Base-by-base conservation (phyloP, 148 eudicot genomes). In the Dysphania ambrosioides region DNA sequence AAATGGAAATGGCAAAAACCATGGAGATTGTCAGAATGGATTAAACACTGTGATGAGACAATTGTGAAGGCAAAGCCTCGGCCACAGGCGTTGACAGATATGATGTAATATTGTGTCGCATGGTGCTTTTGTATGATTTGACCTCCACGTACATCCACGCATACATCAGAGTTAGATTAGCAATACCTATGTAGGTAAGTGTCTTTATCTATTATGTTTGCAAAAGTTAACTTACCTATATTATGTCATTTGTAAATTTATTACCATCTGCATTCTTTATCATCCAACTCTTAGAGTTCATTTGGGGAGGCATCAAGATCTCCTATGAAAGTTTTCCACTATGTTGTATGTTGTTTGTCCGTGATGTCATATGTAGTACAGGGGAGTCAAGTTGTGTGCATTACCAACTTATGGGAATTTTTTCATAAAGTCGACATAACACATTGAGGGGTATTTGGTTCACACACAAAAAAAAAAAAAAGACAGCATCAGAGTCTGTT, bases 1-100 rank as follows among this genome's bases (percentile, higher is more conserved):
- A 95, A 95, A 82, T 95, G 99, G 99, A 95, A 95, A 82, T 95
- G 99, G 99, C 99, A 95, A 84, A 95, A 95, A 83, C 99, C 99
- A 32, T 95, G 99, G 99, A 89, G 80, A 87, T 91, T 95, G 35
- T 95, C 99, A 6, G 99, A 95, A 77, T 89, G 88, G 91, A 92
- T 95, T 77, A 90, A 90, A 80, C 99, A 92, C 86, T 87, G 97
- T 78, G 99, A 95, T 79, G 97, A 92, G 80, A 95, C 99, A 32
- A 80, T 89, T 73, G 88, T 89, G 83, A 88, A 88, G 79, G 18
- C 97, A 63, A 88, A 76, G 85, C 94, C 94, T 76, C 94, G 97
- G 65, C 84, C 87, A 23, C 97, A 85, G 67, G 88, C 94, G 72
- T 85, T 90, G 72, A 85, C 88, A n/a, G 83, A 88, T 62, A 79